Evolutionary conservation across 306 rosid species (phyloP), one percentile per base, ranked within the genome.

Genomic region (Fragaria ananassa): DNA sequence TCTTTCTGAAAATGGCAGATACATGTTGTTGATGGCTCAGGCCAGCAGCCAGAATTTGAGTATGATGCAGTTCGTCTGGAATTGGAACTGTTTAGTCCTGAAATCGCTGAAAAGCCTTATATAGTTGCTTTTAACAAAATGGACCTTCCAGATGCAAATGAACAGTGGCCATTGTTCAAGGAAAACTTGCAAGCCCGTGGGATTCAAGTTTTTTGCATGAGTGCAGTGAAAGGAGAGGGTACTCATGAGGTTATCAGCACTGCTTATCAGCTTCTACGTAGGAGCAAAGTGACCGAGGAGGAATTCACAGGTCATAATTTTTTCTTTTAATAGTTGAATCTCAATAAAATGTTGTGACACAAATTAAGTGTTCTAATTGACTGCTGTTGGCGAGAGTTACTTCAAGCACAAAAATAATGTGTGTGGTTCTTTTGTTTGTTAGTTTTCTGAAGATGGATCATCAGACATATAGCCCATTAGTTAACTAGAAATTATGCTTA

Each of bases 111-210:
- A 81, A 95, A 95, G 85, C 96, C 96, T 81, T 95, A 73, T 79
- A 60, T 95, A 58, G 97, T 95, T 78, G 96, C 93, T 44, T 92
- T 84, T 77, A 92, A 95, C 81, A 92, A 95, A 80, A 92, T 95
- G 97, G 99, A 95, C 82, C 97, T 92, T 85, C 97, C 93, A n/a
- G 99, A 95, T 85, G 97, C 93, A 54, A 81, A 82, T 72, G 91
- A 90, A 81, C 91, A 86, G 76, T 95, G 97, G 97, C 81, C 83
- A 71, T 88, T 87, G 49, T 95, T 92, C 88, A 89, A 86, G 86
- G 86, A 86, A 75, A 88, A 56, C 79, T 82, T 95, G 67, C 87
- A 87, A 83, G 87, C 89, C 74, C 87, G 67, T 3, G 98, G 97
- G 80, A 78, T 92, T 74, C 83, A 82, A 67, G 81, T 93, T 78